phyloP scores from a whole-genome alignment of 345 rosid species.

The Euphorbia lathyris region DNA sequence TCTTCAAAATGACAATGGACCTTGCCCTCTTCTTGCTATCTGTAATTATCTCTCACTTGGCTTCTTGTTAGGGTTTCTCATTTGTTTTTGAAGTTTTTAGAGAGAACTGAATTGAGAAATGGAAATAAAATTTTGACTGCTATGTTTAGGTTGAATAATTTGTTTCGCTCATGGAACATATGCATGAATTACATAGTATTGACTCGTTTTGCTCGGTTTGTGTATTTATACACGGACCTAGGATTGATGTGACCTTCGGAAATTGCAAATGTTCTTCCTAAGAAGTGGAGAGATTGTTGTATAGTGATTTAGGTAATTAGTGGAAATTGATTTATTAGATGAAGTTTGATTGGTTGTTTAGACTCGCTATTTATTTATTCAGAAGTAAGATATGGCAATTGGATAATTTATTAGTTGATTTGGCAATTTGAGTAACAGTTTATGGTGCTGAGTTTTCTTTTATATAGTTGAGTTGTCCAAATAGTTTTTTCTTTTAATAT shows the following conservation, averaged over 20 bases:
- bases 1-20: conserved; percentile 98
- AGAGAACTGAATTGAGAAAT: not conserved
- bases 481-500: not conserved
- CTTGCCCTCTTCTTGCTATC: conserved; percentile 96
- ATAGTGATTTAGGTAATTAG: not conserved
- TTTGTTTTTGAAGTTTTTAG: not conserved
- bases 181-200: too few relatives aligned
- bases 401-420: not conserved
- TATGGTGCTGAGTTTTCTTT: not conserved
- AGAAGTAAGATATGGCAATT: not conserved
- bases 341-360: not conserved
- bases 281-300: not conserved
- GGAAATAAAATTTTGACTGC: not conserved
- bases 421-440: not conserved
- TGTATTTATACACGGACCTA: not conserved
- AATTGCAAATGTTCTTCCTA: not conserved
- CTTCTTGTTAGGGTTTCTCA: conserved; percentile 30
- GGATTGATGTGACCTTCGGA: not conserved
- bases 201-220: too few relatives aligned
- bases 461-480: not conserved
- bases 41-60: conserved; percentile 42
- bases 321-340: not conserved
- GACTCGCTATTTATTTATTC: not conserved
- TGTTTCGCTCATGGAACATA: not conserved
- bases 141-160: not conserved